Base-by-base conservation (phyloP, 164 flowering plant species). In the Houttuynia cordata region DNA sequence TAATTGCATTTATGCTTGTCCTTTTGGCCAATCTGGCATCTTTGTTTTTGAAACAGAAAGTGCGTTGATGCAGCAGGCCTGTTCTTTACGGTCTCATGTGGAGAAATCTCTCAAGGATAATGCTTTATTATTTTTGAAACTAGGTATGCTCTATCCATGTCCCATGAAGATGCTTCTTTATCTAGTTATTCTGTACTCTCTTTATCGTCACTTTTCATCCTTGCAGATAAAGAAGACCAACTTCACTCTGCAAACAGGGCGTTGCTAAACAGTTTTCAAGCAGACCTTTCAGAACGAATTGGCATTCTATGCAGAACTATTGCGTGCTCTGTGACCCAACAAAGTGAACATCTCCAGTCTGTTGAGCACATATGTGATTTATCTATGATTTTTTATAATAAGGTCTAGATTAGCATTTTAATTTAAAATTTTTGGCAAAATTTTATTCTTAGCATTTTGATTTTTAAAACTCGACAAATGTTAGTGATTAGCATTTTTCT, bases 61-160 rank as follows among this genome's bases (percentile, higher is more conserved):
- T 74, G 96, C 86, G 19, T 68, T 94, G 74, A 76, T 92, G 60
- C 81, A 85, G 45, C 92, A 91, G 75, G 96, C 96, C 21, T 86
- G 91, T 69, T 75, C 71, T 22, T 68, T 94, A 60, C 83, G 80
- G 30, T 73, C 95, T 53, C 87, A 94, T 57, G 67, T 91, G 79
- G 99, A 93, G 75, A 94, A 86, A 67, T 79, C 95, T 66, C 77
- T 80, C n/a, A 69, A 81, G 62, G 95, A 91, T 69, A 90, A 88
- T 80, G 83, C 88, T 51, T 76, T 76, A 1, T 67, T 93, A 63
- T 77, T 66, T 70, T 69, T 61, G 8, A 93, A 88, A 81, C 80
- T 93, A 64, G 97, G 99, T 94, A 75, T 5, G 42, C 20, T 19
- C 10, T 10, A 41, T 17, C 24, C 39, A n/a, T n/a, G n/a, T n/a